Percentiles rank a stretch among this genome's conserved stretches.
Evolutionary conservation across 108 stramenopile genomes (phyloP).

Genomic region (Asterionellopsis glacialis): DNA sequence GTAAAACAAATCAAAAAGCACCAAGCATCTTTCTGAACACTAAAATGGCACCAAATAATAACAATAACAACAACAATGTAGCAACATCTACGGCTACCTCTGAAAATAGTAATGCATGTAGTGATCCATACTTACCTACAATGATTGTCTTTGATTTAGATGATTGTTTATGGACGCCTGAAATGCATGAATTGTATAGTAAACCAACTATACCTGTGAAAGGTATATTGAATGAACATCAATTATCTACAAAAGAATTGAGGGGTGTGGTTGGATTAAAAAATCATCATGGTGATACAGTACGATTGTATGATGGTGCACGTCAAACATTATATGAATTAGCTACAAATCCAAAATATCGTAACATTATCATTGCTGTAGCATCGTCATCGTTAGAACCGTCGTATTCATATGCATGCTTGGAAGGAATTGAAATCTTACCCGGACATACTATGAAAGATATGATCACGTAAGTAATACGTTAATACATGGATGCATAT

Average conservation of each 20-base stretch:
- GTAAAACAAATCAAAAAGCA: too few relatives aligned
- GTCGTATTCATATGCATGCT: conserved; percentile 46
- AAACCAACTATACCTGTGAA: conserved; percentile 48
- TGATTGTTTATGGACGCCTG: conserved; percentile 66
- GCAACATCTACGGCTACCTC: too few relatives aligned
- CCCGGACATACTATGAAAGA: conserved; percentile 40
- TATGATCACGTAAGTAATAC: conserved; percentile 29
- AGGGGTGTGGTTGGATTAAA: conserved; percentile 31
- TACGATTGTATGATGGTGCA: conserved; percentile 39
- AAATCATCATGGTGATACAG: conserved; percentile 19
- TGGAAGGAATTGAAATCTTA: conserved; percentile 51
- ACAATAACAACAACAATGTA: too few relatives aligned
- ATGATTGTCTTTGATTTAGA: conserved; percentile 76
- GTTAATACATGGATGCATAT: background rate
- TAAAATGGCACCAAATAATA: conserved; percentile 9
- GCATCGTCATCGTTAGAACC: conserved; percentile 62
- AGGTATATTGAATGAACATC: conserved; percentile 32
- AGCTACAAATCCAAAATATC: conserved; percentile 42
- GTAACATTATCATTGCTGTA: conserved; percentile 31
- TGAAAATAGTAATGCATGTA: too few relatives aligned
- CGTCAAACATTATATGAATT: conserved; percentile 38
- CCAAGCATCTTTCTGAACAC: too few relatives aligned
- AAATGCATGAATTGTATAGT: conserved; percentile 56
- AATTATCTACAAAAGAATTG: conserved; percentile 27
- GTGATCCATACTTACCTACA: conserved; percentile 27